Base-by-base conservation (phyloP, 768 basidiomycete species). In the Leucosporidium yakuticum region DNA sequence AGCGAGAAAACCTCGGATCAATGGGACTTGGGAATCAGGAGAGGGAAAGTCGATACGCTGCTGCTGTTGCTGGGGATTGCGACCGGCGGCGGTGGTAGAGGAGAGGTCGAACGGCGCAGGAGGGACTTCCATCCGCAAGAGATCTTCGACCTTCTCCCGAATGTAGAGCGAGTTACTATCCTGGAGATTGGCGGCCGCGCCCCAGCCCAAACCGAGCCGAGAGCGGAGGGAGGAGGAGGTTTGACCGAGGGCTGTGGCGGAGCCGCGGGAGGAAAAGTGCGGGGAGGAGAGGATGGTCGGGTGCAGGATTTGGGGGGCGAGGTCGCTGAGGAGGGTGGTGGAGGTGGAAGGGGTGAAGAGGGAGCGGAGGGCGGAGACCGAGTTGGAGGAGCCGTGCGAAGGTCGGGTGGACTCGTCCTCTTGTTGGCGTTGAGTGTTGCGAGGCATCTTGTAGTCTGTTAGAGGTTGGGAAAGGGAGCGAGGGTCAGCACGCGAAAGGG, bases 1-100 rank as follows among this genome's bases (percentile, higher is more conserved):
- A 23, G 95, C 95, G 75, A 90, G 88, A 79, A 97, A 98, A 0
- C 95, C 95, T 55, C 88, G 85, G 51, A 96, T 80, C 44, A 98
- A 82, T 74, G 89, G 90, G 60, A 93, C 86, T 74, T 63, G 44
- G n/a, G 67, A 65, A n/a, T 64, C 64, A 44, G 69, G 15, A 48
- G 64, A 14, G 59, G 59, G 60, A 49, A 50, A 50, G 20, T 50
- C 49, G 55, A 50, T 32, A 49, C 20, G 56, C 64, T 34, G n/a
- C 59, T 59, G 53, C n/a, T n/a, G 55, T 11, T 17, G 54, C 27
- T 0, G 4, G 0, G 31, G 4, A n/a, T 25, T 4, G 48, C 21
- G 23, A 36, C 0, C 15, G 58, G 17, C 23, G 51, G 11, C 4
- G 44, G 6, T n/a, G 48, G 17, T 11, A 59, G 64, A 54, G 14